These are phyloP conservation scores for Lasiosphaeris hirsuta DNA, from an alignment of 495 filamentous ascomycete species.

Conservation along the genomic window DNA sequence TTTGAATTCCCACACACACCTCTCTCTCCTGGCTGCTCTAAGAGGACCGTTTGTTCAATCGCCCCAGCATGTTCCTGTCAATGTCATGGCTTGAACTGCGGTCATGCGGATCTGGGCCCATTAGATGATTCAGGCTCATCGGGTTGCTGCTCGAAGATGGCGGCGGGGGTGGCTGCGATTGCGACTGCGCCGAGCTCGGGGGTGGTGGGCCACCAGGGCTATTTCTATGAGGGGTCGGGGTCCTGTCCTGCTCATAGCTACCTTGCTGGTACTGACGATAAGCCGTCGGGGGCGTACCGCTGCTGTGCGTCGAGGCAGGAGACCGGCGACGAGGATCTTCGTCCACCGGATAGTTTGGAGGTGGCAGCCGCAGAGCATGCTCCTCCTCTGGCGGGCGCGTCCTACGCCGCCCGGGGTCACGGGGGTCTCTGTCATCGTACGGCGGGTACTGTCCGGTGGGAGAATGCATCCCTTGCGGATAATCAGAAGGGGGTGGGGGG, in stretches of 20 bases:
- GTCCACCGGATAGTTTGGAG: slow-evolving; percentile 40
- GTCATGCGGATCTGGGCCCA: slow-evolving; percentile 21
- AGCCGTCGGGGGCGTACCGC: slow-evolving; percentile 34
- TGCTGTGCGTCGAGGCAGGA: slow-evolving; percentile 42
- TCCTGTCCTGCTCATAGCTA: slow-evolving; percentile 22
- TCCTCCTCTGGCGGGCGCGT: slow-evolving; percentile 38
- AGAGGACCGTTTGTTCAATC: slow-evolving; percentile 23
- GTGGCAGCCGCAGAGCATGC: slow-evolving; percentile 41
- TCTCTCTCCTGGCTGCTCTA: not conserved
- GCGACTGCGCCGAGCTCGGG: not conserved
- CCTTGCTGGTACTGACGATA: slow-evolving; percentile 29
- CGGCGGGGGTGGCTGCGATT: slow-evolving; percentile 6
- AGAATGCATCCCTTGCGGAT: slow-evolving; percentile 24
- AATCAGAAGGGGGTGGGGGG: slow-evolving; percentile 20
- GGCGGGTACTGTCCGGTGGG: slow-evolving; percentile 37
- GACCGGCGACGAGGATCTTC: slow-evolving; percentile 46
- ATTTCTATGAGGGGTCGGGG: slow-evolving; percentile 24
- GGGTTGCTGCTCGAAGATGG: slow-evolving; percentile 14
- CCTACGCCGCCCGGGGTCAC: slow-evolving; percentile 34
- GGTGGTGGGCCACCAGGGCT: slow-evolving; percentile 23
- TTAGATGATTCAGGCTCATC: slow-evolving; percentile 46
- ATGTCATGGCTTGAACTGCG: slow-evolving; percentile 31
- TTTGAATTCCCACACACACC: not conserved
- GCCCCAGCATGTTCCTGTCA: slow-evolving; percentile 44
- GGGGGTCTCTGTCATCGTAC: slow-evolving; percentile 35